phyloP scores from a whole-genome alignment of 2,329 filamentous ascomycete species.

The Cladosporium halotolerans region DNA sequence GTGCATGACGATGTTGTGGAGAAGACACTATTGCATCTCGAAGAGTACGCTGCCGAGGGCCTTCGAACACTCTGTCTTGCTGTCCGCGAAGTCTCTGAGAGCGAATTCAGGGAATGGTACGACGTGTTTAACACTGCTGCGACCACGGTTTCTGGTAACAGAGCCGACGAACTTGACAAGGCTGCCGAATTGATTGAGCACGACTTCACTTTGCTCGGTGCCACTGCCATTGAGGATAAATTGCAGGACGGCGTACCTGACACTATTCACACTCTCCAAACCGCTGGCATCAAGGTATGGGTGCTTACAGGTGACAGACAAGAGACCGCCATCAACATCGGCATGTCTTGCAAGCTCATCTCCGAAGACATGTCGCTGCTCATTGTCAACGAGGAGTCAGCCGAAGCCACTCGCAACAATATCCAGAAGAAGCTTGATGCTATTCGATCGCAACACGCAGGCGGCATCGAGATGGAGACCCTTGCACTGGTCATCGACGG shows the following conservation, averaged over 20 bases:
- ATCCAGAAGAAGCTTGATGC: conserved; percentile 90
- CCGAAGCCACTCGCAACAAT: conserved; percentile 75
- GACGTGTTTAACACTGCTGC: conserved; percentile 79
- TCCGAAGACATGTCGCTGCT: conserved; percentile 98
- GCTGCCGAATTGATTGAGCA: conserved; percentile 92
- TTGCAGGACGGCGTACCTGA: conserved; percentile 96
- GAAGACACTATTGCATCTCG: conserved; percentile 85
- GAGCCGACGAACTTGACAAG: conserved; percentile 93
- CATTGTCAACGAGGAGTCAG: conserved; percentile 86
- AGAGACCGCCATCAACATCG: conserved; percentile 98
- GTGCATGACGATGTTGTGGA: conserved; percentile 77
- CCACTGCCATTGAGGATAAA: conserved; percentile 94
- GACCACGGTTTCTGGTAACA: conserved; percentile 86
- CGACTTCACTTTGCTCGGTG: conserved; percentile 83
- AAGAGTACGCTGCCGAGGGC: conserved; percentile 96
- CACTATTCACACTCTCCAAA: conserved; percentile 94
- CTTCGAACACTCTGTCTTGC: conserved; percentile 89
- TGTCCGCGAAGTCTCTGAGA: conserved; percentile 85
- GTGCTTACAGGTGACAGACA: conserved; percentile 95
- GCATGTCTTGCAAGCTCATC: conserved; percentile 98
- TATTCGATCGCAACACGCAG: conserved; percentile 73
- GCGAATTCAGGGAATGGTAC: conserved; percentile 83
- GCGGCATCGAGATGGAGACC: conserved; percentile 72
- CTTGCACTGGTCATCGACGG: conserved; percentile 92
- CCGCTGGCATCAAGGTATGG: conserved; percentile 98